Evolutionary conservation across 257 asterid species (phyloP), one percentile per base, ranked within the genome.

Genomic region (Przewalskia tangutica): DNA sequence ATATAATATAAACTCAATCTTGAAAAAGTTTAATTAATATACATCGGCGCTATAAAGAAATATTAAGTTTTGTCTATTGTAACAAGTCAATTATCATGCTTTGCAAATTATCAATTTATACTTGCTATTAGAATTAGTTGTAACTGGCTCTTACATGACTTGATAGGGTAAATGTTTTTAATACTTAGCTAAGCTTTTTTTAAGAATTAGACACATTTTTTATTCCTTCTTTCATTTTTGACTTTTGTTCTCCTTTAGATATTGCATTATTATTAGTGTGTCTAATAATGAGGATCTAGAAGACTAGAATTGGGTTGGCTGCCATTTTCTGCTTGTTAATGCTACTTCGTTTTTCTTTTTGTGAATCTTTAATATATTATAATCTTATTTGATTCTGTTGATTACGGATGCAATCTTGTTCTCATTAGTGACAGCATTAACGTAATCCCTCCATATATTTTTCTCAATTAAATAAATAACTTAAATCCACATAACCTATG

Each of bases 391-490:
- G 87, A 81, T 87, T 83, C 82, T 75, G 89, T 50, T 88, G 87
- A 84, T 90, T 81, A 82, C 32, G 90, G 17, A 82, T 51, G 84
- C 88, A 84, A 79, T 88, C 77, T 88, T 88, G 81, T 83, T 77
- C 56, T 18, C 82, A 83, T 82, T n/a, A 71, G 83, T 40, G 36
- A 77, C 54, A 23, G 27, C 14, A 81, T 54, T 84, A 77, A 89
- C 4, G 32, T 27, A 81, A 77, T 46, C 68, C 58, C 17, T 60
- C 12, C 67, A 34, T 12, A 71, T 81, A 81, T 84, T 82, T 27
- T 27, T 73, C 80, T 85, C 77, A 82, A 82, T 78, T 27, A 85
- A 79, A 77, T 77, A 58, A 76, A 53, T 62, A 75, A 48, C 42
- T 60, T 63, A 38, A 67, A 67, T 38, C 77, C 11, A 40, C 44